These are phyloP conservation scores for Ormosia semicastrata DNA, from an alignment of 306 rosid species.

Conservation along the genomic window DNA sequence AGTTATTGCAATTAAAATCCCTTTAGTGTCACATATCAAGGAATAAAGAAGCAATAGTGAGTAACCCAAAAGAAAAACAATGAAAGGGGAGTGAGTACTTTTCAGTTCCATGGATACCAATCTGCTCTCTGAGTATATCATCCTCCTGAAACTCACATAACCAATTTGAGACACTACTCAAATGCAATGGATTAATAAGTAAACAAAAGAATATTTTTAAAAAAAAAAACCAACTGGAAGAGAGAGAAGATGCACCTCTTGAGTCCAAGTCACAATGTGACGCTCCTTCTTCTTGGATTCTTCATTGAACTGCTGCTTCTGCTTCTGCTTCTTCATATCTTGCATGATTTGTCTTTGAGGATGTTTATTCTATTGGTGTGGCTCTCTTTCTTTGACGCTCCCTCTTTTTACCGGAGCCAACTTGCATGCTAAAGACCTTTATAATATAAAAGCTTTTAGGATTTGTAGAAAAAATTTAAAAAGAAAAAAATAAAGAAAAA, in stretches of 20 bases:
- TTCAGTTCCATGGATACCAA: constrained; percentile 73
- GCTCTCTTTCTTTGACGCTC: constrained; percentile 57
- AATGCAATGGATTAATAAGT: background rate
- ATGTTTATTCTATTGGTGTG: constrained; percentile 21
- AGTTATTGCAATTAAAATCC: constrained; percentile 16
- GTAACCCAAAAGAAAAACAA: constrained; percentile 18
- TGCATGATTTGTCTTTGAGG: constrained; percentile 32
- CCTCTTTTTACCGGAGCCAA: constrained; percentile 49
- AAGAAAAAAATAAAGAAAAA: background rate
- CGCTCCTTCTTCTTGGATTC: constrained; percentile 93
- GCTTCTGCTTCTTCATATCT: constrained; percentile 36
- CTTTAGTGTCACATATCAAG: constrained; percentile 2
- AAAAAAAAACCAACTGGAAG: background rate
- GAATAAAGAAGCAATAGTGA: background rate
- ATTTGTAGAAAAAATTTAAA: background rate
- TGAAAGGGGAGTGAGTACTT: constrained; percentile 48
- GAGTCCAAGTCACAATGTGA: constrained; percentile 85
- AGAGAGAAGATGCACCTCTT: constrained; percentile 51
- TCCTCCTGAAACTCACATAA: constrained; percentile 74
- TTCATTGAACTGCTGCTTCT: constrained; percentile 35
- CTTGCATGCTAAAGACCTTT: constrained; percentile 53
- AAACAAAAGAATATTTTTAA: background rate
- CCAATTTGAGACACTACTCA: constrained; percentile 28
- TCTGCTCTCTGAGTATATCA: constrained; percentile 78
- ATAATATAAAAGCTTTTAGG: constrained; percentile 12